phyloP scores from a whole-genome alignment of 257 asterid genomes.

The Solanum appendiculatum region DNA sequence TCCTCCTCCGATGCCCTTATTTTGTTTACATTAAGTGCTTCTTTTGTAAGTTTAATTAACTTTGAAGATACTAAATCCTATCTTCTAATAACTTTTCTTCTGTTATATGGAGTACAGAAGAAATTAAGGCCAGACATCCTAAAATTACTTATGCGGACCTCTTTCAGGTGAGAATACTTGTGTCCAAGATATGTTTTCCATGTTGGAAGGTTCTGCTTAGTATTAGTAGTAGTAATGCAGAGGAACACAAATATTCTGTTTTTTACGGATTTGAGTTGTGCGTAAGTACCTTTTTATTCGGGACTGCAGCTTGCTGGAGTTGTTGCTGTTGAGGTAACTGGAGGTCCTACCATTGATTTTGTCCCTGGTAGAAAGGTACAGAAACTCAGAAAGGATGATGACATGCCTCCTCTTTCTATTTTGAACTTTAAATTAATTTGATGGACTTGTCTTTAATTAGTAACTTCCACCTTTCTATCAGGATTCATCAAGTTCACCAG shows the following conservation, averaged over 20 bases:
- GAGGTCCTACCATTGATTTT: slow-evolving; percentile 69
- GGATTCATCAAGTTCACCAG: slow-evolving; percentile 56
- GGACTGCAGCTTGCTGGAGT: slow-evolving; percentile 73
- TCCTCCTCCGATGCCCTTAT: neutral
- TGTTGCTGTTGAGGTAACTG: slow-evolving; percentile 81
- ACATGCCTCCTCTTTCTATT: neutral
- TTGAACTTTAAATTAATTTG: neutral
- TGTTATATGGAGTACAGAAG: slow-evolving; percentile 43
- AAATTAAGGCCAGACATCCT: slow-evolving; percentile 60
- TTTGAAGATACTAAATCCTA: neutral
- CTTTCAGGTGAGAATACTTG: slow-evolving; percentile 55
- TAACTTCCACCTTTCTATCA: slow-evolving; percentile 7
- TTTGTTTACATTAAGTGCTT: neutral
- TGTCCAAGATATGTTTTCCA: neutral
- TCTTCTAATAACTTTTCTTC: neutral
- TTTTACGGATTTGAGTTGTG: neutral
- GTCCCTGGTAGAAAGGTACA: slow-evolving; percentile 75
- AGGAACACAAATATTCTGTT: neutral
- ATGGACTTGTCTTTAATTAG: neutral
- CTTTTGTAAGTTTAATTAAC: neutral
- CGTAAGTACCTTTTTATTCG: neutral
- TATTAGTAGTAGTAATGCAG: neutral
- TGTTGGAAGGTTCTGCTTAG: neutral
- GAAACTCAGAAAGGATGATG: neutral
- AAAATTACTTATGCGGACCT: slow-evolving; percentile 77